Percentiles rank a stretch among this genome's conserved stretches.
Conservation (phyloP, 176 grass and related monocot genomes). For the Urochloa ruziziensis region DNA sequence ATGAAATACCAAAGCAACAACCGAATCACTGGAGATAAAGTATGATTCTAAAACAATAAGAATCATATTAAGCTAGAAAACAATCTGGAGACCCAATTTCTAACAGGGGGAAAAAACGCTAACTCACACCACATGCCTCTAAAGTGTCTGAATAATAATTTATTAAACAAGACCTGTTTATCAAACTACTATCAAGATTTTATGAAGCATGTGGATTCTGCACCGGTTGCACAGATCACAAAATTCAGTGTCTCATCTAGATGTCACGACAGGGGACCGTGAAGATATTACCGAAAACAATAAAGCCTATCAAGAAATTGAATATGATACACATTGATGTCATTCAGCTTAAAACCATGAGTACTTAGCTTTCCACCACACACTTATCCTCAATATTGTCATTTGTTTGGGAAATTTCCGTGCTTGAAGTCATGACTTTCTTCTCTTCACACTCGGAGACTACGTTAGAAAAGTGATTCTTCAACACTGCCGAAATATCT, state of each 20-base stretch:
- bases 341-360: conserved; percentile 28
- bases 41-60: too few species aligned
- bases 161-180: conserved; percentile 1
- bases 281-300: conserved; percentile 21
- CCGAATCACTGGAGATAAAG: too few species aligned
- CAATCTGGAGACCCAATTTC: not conserved
- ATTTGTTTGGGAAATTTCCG: conserved; percentile 38
- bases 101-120: not conserved
- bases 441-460: conserved; percentile 57
- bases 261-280: conserved; percentile 11
- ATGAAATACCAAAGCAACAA: not conserved
- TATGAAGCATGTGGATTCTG: conserved; percentile 1
- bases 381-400: conserved; percentile 54
- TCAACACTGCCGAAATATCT: conserved; percentile 80
- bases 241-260: conserved; percentile 24
- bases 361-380: conserved; percentile 61
- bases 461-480: conserved; percentile 87
- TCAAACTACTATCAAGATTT: conserved; percentile 23
- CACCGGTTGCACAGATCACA: conserved; percentile 7
- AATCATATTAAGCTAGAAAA: too few species aligned
- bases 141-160: conserved; percentile 4
- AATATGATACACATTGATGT: conserved; percentile 22
- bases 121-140: conserved; percentile 4
- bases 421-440: conserved; percentile 36
- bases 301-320: conserved; percentile 21